Evolutionary conservation across 1,284 basidiomycete genomes (phyloP), one percentile per base, ranked within the genome.

Genomic region (Cryptococcus depauperatus): DNA sequence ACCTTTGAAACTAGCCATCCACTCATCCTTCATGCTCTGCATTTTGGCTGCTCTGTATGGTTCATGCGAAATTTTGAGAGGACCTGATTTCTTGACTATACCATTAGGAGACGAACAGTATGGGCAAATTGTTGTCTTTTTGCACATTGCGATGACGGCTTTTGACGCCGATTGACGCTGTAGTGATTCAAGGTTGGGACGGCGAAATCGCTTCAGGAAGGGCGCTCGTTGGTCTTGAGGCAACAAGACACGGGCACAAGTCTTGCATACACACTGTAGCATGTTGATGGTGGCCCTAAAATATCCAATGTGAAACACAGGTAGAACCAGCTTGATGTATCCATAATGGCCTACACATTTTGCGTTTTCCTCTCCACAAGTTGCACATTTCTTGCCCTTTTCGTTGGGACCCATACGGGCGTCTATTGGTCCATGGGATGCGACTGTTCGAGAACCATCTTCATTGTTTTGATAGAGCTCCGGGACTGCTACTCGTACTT

Each of bases 321-420:
- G 93, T 11, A 99, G 82, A 26, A 86, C 82, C 29, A 98, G 79
- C 71, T 93, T 93, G 74, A 96, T 92, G 72, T 93, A 95, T 6
- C 91, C 92, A 69, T 93, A 96, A 70, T 97, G 92, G 1, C 95
- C 95, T 5, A 97, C 92, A 67, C 95, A 99, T 56, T 96, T 90
- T 2, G 91, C 85, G 47, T 89, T 83, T 34, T 82, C 82, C 52
- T 91, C 80, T 13, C 90, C 90, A 63, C 95, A 99, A 0, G 95
- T 99, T 68, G 93, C 85, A 71, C 95, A 99, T 55, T 82, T 85
- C 9, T 85, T 80, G 51, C 77, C 80, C 74, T 98, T 98, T 67
- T 96, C 91, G 35, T 89, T 90, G 2, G 93, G 93, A 37, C 95
- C 95, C 57, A 96, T 76, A 54, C 91, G 78, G 30, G 85, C 76